These are phyloP conservation scores for Auricularia cornea DNA, from an alignment of 768 basidiomycete genomes.

Conservation along the genomic window DNA sequence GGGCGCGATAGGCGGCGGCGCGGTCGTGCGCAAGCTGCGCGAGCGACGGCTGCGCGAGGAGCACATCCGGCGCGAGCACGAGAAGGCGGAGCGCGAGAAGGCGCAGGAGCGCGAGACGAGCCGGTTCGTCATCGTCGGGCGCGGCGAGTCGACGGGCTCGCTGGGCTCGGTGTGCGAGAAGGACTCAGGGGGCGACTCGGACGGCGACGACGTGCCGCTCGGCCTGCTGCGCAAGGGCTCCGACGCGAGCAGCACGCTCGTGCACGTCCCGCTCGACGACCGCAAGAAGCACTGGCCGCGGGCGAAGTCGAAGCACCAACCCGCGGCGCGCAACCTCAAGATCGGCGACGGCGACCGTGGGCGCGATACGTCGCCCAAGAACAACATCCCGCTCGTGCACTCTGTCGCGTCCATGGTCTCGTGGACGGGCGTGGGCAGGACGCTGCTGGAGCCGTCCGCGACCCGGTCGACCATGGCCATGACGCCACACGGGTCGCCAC, in stretches of 20 bases:
- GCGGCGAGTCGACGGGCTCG: no score
- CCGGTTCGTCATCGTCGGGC: no score
- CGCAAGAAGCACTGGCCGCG: not conserved
- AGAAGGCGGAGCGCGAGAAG: not conserved
- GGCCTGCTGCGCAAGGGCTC: not conserved
- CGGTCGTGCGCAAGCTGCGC: not conserved
- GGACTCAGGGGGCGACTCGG: not conserved
- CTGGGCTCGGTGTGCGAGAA: not conserved
- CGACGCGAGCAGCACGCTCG: no score
- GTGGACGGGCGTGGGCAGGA: not conserved
- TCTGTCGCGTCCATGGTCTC: not conserved
- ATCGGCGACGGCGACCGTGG: not conserved
- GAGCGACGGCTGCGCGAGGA: not conserved
- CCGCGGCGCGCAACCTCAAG: not conserved
- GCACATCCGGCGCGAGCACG: not conserved
- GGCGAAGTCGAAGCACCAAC: not conserved
- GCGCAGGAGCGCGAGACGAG: no score
- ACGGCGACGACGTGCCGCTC: not conserved
- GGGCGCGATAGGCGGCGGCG: not conserved
- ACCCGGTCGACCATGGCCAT: not conserved
- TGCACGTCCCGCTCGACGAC: not conserved
- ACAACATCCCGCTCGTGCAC: not conserved
- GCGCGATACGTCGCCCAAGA: not conserved
- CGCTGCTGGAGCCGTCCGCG: not conserved
- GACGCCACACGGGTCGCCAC: not conserved